These are phyloP conservation scores for Talaromyces verruculosus DNA, from an alignment of 2,329 filamentous ascomycete genomes.

Conservation along the genomic window DNA sequence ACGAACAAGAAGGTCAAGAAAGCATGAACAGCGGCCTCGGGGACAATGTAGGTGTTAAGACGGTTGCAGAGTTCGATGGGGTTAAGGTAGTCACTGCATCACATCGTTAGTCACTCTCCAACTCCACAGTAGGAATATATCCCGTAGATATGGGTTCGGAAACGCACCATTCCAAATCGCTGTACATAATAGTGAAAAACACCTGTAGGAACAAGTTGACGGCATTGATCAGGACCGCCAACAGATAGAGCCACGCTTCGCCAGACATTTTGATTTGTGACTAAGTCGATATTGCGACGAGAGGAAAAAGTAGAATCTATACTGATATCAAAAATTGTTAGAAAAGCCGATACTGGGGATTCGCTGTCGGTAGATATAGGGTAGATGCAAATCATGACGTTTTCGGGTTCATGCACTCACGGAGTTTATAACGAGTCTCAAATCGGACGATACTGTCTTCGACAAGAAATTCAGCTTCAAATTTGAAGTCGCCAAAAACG, in stretches of 20 bases:
- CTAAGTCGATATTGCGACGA: background rate
- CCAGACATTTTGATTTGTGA: slow-evolving; percentile 71
- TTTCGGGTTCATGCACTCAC: slow-evolving; percentile 1
- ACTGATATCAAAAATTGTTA: background rate
- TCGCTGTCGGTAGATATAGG: background rate
- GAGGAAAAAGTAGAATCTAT: background rate
- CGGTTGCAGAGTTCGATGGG: slow-evolving; percentile 99
- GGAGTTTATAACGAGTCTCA: slow-evolving; percentile 1
- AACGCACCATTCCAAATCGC: slow-evolving; percentile 93
- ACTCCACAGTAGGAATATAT: background rate
- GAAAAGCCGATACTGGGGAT: background rate
- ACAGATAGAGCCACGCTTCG: slow-evolving; percentile 96
- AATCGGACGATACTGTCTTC: background rate
- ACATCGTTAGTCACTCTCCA: slow-evolving; percentile 31
- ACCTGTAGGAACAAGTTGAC: slow-evolving; percentile 99
- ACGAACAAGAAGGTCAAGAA: slow-evolving; percentile 95
- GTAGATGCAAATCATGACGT: slow-evolving; percentile 2
- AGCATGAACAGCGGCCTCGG: slow-evolving; percentile 94
- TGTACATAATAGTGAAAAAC: slow-evolving; percentile 99
- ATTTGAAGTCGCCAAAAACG: background rate
- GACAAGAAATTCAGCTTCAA: background rate
- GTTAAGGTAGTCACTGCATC: slow-evolving; percentile 92
- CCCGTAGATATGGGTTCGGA: background rate
- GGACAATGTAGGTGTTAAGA: slow-evolving; percentile 98
- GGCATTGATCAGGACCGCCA: slow-evolving; percentile 98